Base-by-base conservation (phyloP, 108 stramenopile species). In the Cyclotella atomus region DNA sequence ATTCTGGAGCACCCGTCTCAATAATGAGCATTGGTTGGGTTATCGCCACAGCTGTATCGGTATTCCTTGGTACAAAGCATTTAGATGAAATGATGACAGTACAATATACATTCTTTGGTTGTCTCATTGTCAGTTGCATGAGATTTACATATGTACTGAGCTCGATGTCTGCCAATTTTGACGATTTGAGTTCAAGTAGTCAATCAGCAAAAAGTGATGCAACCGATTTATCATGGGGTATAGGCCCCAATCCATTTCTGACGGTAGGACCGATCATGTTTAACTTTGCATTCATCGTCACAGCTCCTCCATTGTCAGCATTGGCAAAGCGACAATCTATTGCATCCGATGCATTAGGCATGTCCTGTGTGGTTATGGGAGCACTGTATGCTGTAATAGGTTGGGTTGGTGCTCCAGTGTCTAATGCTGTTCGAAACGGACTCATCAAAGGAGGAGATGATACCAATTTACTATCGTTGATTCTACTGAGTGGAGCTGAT, bases 211-310 rank as follows among this genome's bases (percentile, higher is more conserved):
- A 32, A 32, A 24, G 9, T 21, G 28, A 36, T 21, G 36, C 0
- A 6, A 17, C 3, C 33, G 32, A 47, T 10, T 53, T 27, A 36
- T 62, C 61, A 3, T 70, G 76, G 76, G 46, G 68, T 24, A 50
- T 77, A 10, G 76, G 76, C 19, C 62, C 50, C 2, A 44, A 56
- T 57, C 62, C 76, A 12, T 77, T 77, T 23, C 59, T 54, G 12
- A 55, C 76, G 2, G 27, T 77, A 7, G 76, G 76, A 19, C 76
- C 76, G 19, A 77, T 77, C 61, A 70, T 77, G 76, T 77, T 77
- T 61, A 77, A 77, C 34, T 77, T 77, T 56, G 68, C 68, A 0
- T 77, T 77, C 23, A 44, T 77, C 16, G 68, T 77, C 17, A 77
- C 76, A 9, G 53, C 62, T 45, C 76, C 76, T 23, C 76, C 76